These are phyloP conservation scores for Gymnopus androsaceus DNA, from an alignment of 1,284 basidiomycete species.

Conservation along the genomic window DNA sequence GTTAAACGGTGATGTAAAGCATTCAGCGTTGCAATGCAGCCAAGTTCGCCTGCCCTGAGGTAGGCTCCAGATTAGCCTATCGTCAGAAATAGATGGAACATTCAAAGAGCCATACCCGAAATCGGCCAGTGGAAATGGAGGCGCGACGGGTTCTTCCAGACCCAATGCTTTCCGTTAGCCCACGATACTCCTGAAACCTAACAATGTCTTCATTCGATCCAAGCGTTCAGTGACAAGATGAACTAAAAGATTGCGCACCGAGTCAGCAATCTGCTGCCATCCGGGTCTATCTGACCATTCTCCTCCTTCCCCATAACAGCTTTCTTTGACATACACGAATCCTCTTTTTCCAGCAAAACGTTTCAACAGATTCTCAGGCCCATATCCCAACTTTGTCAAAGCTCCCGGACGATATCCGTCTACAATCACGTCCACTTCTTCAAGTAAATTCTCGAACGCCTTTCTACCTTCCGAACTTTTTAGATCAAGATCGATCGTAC, in stretches of 20 bases:
- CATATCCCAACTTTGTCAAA: constrained; percentile 31
- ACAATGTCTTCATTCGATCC: background rate
- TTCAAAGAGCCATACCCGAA: constrained; percentile 8
- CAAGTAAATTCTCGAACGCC: constrained; percentile 22
- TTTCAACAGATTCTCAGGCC: constrained; percentile 27
- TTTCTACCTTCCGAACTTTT: constrained; percentile 23
- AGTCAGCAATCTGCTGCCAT: constrained; percentile 21
- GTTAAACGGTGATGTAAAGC: constrained; percentile 13
- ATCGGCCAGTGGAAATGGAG: constrained; percentile 19
- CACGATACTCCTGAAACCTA: constrained; percentile 15
- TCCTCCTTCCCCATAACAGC: constrained; percentile 24
- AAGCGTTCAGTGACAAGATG: background rate
- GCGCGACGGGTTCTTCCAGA: constrained; percentile 18
- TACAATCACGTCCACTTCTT: constrained; percentile 30
- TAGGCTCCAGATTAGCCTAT: background rate
- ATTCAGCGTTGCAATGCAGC: constrained; percentile 14
- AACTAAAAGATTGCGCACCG: constrained; percentile 8
- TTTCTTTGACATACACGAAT: constrained; percentile 30
- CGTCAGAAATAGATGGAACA: background rate
- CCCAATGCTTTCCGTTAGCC: constrained; percentile 15
- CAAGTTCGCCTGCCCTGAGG: constrained; percentile 13
- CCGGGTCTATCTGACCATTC: constrained; percentile 16
- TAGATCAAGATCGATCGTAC: constrained; percentile 29
- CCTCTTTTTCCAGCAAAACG: constrained; percentile 26
- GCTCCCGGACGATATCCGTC: constrained; percentile 33